Evolutionary conservation across 129 eudicot genomes (phyloP), one percentile per base, ranked within the genome.

Genomic region (Chrysanthemum makinoi): DNA sequence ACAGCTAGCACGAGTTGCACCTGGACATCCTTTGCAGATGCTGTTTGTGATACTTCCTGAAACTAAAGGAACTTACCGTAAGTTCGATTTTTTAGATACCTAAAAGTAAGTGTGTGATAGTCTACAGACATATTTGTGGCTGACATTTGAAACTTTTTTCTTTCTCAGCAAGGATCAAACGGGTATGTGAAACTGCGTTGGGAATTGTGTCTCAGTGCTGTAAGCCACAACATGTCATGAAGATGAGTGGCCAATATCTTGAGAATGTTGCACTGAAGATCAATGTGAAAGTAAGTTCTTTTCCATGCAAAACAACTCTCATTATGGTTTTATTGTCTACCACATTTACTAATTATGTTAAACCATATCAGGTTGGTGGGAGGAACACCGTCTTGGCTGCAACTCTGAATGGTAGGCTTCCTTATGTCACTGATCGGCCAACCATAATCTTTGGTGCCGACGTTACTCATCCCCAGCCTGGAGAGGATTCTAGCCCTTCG

Each of bases 141-240:
- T 30, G 6, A 30, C 35, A 30, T 30, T 30, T 30, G 35, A 30
- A 3, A 3, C 6, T 30, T 30, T 30, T 30, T 30, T 30, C 4
- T 30, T 4, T 4, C 35, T 30, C 35, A 30, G 43, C 43, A 35
- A 35, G 43, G 43, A 35, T 35, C 43, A 35, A 35, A 35, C 43
- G 43, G 43, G 43, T 30, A 30, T 90, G 97, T 65, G 99, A 94
- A 69, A 94, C 96, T 0, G 88, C 84, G 75, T 65, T 94, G 57
- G 97, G 99, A 13, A 86, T 94, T 30, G 86, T 94, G 12, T 87
- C 99, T 0, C 99, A 94, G 39, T 90, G 99, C 59, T 82, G 97
- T 72, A 87, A 84, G 57, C 96, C 98, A 6, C 55, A 58, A 43
- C 77, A 94, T 22, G 95, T 76, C 0, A 1, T 22, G 10, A 83